These are phyloP conservation scores for Xylariales sp. DNA, from an alignment of 2,329 filamentous ascomycete species.

Conservation along the genomic window DNA sequence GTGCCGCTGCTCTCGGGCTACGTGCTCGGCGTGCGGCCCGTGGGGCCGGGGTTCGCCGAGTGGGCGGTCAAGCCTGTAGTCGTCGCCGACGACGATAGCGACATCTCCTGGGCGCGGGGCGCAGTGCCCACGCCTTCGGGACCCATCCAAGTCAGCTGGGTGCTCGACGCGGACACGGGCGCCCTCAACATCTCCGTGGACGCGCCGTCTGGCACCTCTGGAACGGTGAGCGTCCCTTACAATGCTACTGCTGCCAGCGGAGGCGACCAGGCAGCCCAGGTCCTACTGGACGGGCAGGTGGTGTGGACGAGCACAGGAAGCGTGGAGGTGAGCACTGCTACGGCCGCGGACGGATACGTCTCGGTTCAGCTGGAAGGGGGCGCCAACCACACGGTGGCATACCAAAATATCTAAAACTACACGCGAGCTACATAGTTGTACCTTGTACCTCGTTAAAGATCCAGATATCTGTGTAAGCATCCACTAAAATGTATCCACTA, in stretches of 20 bases:
- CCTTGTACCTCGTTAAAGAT: too few species aligned
- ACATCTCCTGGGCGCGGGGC: slow-evolving; percentile 38
- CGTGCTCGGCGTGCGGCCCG: slow-evolving; percentile 41
- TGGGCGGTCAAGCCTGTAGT: slow-evolving; percentile 35
- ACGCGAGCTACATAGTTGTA: too few species aligned
- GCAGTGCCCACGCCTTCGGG: slow-evolving; percentile 36
- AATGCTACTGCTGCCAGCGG: too few species aligned
- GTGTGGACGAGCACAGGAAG: background rate
- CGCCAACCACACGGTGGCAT: slow-evolving; percentile 2
- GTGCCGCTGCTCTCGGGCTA: slow-evolving; percentile 41
- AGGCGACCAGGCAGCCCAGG: background rate
- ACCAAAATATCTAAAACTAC: too few species aligned
- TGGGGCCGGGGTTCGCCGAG: slow-evolving; percentile 35
- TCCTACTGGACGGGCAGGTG: slow-evolving; percentile 1
- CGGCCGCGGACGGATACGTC: slow-evolving; percentile 6
- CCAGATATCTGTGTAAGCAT: too few species aligned
- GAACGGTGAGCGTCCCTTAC: slow-evolving; percentile 19
- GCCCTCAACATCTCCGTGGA: slow-evolving; percentile 23
- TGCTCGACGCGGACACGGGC: slow-evolving; percentile 9
- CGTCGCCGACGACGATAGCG: too few species aligned
- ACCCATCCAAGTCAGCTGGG: slow-evolving; percentile 34
- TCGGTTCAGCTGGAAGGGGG: slow-evolving; percentile 3
- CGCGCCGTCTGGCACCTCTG: slow-evolving; percentile 24
- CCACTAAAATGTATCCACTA: too few species aligned
- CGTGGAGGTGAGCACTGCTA: background rate